phyloP scores from a whole-genome alignment of 768 basidiomycete species.

The Rhodocollybia butyracea region DNA sequence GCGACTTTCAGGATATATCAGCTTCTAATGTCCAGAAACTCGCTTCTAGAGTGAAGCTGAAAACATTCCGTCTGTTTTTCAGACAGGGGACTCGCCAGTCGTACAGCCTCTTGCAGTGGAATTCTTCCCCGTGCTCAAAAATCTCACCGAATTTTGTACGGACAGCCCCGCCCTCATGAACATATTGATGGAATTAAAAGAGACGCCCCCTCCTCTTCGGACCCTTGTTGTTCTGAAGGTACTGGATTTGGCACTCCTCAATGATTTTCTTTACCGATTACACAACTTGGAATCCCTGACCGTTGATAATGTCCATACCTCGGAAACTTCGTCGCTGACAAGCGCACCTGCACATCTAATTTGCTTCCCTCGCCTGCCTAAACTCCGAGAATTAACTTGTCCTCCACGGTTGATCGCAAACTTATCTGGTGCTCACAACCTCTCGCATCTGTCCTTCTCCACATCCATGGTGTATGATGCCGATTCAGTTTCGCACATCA shows the following conservation, averaged over 20 bases:
- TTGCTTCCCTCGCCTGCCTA: not conserved
- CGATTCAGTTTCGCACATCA: not conserved
- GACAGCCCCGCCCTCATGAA: not conserved
- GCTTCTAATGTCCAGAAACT: not conserved
- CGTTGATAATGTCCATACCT: not conserved
- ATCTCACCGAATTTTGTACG: not conserved
- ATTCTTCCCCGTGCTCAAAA: not conserved
- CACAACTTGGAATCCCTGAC: not conserved
- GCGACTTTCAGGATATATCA: not conserved
- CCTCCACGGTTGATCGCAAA: not conserved
- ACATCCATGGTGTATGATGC: not conserved
- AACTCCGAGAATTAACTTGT: not conserved
- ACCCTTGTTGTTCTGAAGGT: not conserved
- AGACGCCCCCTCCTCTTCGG: not conserved
- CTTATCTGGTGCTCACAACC: not conserved
- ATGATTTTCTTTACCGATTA: not conserved
- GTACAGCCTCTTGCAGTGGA: not conserved
- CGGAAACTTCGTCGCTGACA: not conserved
- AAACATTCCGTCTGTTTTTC: not conserved
- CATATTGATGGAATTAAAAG: not conserved
- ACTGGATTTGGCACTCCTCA: not conserved
- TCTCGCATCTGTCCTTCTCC: not conserved
- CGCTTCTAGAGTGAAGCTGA: not conserved
- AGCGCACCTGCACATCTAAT: not conserved
- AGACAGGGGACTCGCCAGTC: not conserved